Percentiles rank a stretch among this genome's conserved stretches.
Conservation (phyloP, 2,329 filamentous ascomycete species). For the Ceratocystis smalleyi region DNA sequence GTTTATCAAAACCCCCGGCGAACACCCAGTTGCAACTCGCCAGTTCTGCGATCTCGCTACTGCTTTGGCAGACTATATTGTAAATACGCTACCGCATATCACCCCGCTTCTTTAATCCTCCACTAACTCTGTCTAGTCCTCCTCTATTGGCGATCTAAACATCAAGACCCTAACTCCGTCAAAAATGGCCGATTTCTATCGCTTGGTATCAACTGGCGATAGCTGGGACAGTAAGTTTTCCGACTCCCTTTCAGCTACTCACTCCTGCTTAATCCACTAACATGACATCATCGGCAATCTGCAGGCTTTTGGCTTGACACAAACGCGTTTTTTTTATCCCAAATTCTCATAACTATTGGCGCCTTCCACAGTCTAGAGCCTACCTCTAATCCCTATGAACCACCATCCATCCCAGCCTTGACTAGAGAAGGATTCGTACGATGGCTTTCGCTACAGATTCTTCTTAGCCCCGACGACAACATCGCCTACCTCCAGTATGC, state of each 20-base stretch:
- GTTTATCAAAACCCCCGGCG: slow-evolving; percentile 11
- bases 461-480: slow-evolving; percentile 78
- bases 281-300: slow-evolving; percentile 4
- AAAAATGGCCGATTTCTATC: slow-evolving; percentile 66
- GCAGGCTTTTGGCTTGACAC: slow-evolving; percentile 62
- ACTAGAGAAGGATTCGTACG: slow-evolving; percentile 74
- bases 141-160: slow-evolving; percentile 42
- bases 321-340: slow-evolving; percentile 60
- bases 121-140: slow-evolving; percentile 28
- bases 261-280: neutral
- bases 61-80: slow-evolving; percentile 15
- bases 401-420: slow-evolving; percentile 67
- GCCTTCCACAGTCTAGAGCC: slow-evolving; percentile 80
- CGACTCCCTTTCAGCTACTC: slow-evolving; percentile 2
- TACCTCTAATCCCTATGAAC: slow-evolving; percentile 52
- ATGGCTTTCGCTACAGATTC: slow-evolving; percentile 84
- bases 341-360: slow-evolving; percentile 81
- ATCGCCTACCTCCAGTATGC: slow-evolving; percentile 69
- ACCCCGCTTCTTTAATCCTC: neutral
- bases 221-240: slow-evolving; percentile 49
- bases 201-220: slow-evolving; percentile 44
- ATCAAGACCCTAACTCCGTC: slow-evolving; percentile 42
- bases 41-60: slow-evolving; percentile 14
- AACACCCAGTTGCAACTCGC: slow-evolving; percentile 8
- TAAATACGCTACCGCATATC: neutral